Conservation (phyloP, 208 protist genomes). For the Novymonas esmeraldas region DNA sequence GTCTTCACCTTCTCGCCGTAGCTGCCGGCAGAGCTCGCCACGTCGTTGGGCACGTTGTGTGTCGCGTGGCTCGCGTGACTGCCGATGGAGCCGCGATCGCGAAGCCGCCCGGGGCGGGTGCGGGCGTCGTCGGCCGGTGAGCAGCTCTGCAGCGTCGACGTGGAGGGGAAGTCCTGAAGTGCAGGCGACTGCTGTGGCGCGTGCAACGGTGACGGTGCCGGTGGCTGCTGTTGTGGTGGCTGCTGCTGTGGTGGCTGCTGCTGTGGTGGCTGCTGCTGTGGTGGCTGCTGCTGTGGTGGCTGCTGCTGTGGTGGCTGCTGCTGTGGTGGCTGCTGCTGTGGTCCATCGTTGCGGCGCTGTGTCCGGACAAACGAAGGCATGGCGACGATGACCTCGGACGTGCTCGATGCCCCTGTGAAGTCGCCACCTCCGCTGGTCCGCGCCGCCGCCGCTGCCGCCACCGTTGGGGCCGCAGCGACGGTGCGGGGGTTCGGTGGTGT, state of each 20-base stretch:
- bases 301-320: not conserved
- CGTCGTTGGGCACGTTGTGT: not conserved
- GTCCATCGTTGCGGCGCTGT: not conserved
- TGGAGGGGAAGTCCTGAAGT: not conserved
- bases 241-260: no score
- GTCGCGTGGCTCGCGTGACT: not conserved
- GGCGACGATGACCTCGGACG: not conserved
- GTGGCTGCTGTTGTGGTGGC: no score
- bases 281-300: no score
- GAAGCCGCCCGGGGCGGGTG: slow-evolving; percentile 2
- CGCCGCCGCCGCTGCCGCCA: not conserved
- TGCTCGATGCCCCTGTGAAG: no score
- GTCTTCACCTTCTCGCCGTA: slow-evolving; percentile 23
- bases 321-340: not conserved
- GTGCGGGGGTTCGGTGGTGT: not conserved
- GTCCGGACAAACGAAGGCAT: not conserved
- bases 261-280: no score
- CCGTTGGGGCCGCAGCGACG: not conserved
- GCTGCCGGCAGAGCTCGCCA: slow-evolving; percentile 4
- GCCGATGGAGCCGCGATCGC: not conserved
- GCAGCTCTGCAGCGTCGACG: not conserved
- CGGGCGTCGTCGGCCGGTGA: slow-evolving; percentile 2
- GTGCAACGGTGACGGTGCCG: not conserved
- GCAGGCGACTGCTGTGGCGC: not conserved
- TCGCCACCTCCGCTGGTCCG: no score